phyloP scores from a whole-genome alignment of 306 rosid species.

The Inga laurina region DNA sequence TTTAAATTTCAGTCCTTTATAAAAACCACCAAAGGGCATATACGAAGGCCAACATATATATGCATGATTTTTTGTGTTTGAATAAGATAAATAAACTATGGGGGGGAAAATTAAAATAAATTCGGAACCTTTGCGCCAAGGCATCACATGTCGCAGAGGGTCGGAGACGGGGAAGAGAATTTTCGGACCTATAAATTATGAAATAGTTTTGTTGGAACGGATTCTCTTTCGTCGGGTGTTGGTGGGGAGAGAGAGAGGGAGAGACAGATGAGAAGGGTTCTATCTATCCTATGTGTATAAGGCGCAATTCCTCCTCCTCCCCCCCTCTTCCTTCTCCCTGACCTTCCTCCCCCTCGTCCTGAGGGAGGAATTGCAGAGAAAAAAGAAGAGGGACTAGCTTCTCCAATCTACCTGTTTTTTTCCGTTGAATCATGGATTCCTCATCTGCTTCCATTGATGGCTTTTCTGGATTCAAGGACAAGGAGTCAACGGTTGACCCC shows the following conservation, averaged over 20 bases:
- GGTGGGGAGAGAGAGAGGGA: neutral
- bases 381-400: conserved; percentile 30
- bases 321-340: conserved; percentile 34
- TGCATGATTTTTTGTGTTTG: too few species aligned
- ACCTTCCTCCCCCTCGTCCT: conserved; percentile 3
- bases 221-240: conserved; percentile 2
- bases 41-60: too few species aligned
- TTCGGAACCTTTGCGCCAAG: neutral
- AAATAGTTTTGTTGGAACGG: neutral
- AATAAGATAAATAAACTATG: too few species aligned
- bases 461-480: conserved; percentile 47
- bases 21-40: too few species aligned
- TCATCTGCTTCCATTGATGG: conserved; percentile 48
- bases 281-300: conserved; percentile 34
- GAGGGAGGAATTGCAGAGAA: conserved; percentile 16
- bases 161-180: neutral
- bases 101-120: too few species aligned
- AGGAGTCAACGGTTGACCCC: conserved; percentile 83
- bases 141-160: neutral
- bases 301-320: conserved; percentile 34
- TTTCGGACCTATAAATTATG: neutral
- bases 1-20: too few species aligned
- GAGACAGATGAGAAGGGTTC: conserved; percentile 22
- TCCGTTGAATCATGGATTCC: conserved; percentile 51
- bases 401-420: neutral